Percentiles rank a stretch among this genome's conserved stretches.
phyloP scores from a whole-genome alignment of 116 monocot species.

The Phalaenopsis hybrid region DNA sequence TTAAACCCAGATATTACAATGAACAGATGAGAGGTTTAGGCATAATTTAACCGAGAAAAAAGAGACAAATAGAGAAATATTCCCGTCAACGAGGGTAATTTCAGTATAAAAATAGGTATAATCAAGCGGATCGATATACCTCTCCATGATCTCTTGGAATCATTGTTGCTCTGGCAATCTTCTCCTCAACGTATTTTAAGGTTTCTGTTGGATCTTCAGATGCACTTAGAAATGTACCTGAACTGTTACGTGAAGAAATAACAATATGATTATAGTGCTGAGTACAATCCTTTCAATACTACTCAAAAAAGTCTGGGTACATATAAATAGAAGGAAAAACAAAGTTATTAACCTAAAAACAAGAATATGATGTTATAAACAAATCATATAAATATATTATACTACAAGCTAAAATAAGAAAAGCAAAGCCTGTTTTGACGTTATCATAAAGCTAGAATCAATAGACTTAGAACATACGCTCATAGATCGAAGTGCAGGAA shows the following conservation, averaged over 20 bases:
- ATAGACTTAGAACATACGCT: background rate
- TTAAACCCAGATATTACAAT: background rate
- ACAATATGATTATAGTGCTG: background rate
- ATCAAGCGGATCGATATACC: slow-evolving; percentile 35
- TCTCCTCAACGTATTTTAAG: slow-evolving; percentile 51
- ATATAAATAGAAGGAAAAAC: background rate
- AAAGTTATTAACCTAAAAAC: background rate
- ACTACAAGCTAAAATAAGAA: background rate
- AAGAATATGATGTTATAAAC: background rate
- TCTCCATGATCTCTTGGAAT: slow-evolving; percentile 84
- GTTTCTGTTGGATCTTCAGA: slow-evolving; percentile 55
- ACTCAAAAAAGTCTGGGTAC: background rate
- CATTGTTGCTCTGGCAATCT: slow-evolving; percentile 93
- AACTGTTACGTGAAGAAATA: slow-evolving; percentile 40
- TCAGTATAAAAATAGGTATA: slow-evolving; percentile 4
- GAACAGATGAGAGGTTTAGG: background rate
- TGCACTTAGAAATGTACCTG: slow-evolving; percentile 80
- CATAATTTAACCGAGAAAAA: background rate
- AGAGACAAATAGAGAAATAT: background rate
- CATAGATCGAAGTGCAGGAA: background rate
- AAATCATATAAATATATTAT: background rate
- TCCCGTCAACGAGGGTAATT: background rate
- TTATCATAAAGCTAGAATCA: background rate
- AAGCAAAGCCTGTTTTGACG: background rate
- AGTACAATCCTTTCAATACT: background rate